Percentiles rank a stretch among this genome's conserved stretches.
Conservation (phyloP, 1,284 basidiomycete genomes). For the Trametes hirsuta region DNA sequence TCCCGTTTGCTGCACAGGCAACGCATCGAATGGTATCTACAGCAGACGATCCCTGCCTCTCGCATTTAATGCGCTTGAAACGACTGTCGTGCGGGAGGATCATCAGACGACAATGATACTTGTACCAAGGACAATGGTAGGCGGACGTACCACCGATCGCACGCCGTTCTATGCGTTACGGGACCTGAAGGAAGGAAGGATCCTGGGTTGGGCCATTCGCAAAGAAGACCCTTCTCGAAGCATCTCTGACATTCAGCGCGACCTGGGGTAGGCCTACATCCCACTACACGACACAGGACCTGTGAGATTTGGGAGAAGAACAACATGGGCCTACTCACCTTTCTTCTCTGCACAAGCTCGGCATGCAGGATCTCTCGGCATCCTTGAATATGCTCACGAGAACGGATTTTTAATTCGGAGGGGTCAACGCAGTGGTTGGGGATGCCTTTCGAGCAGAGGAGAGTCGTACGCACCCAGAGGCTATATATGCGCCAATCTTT, state of each 20-base stretch:
- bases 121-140: too few species aligned
- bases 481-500: too few species aligned
- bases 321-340: neutral
- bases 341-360: constrained; percentile 1
- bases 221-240: neutral
- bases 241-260: neutral
- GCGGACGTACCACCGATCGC: neutral
- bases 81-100: neutral
- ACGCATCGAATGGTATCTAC: neutral
- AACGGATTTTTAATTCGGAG: too few species aligned
- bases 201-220: neutral
- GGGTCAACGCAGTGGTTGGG: neutral
- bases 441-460: neutral
- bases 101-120: neutral
- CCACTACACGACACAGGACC: neutral
- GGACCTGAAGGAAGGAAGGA: neutral
- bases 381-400: neutral
- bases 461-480: neutral
- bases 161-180: neutral
- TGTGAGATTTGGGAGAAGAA: neutral
- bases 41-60: neutral
- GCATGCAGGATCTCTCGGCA: constrained; percentile 2
- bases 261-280: neutral
- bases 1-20: neutral
- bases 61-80: neutral